Evolutionary conservation across 2,329 filamentous ascomycete genomes (phyloP).

Genomic region (Mollisia scopiformis): DNA sequence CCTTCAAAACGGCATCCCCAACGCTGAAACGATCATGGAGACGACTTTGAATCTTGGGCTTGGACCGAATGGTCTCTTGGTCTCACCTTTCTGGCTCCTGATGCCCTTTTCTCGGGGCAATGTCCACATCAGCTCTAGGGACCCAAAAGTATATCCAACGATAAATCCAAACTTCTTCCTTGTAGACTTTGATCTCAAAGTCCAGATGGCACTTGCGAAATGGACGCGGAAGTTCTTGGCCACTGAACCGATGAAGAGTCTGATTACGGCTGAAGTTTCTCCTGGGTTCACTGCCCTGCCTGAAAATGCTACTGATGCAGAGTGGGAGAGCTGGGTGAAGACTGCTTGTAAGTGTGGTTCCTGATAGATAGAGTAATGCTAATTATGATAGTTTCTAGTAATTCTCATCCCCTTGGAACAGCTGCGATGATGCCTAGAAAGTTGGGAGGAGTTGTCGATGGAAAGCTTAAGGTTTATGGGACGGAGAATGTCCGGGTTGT

Average conservation of each 20-base stretch:
- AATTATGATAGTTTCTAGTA: not conserved
- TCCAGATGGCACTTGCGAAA: conserved; percentile 41
- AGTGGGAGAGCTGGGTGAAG: not conserved
- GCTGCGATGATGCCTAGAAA: not conserved
- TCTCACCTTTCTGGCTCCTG: not conserved
- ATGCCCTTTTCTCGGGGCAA: conserved; percentile 45
- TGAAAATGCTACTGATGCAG: not conserved
- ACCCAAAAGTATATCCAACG: conserved; percentile 37
- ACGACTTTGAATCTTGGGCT: not conserved
- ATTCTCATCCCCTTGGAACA: not conserved
- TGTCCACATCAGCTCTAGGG: conserved; percentile 42
- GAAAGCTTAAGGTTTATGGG: not conserved
- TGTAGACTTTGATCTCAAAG: conserved; percentile 45
- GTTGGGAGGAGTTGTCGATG: not conserved
- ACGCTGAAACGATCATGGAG: not conserved
- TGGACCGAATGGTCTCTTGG: not conserved
- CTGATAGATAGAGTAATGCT: not conserved
- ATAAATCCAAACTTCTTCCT: conserved; percentile 47
- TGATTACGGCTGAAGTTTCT: not conserved
- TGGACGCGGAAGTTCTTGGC: conserved; percentile 26
- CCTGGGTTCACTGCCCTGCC: not conserved
- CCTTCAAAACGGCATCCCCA: not conserved
- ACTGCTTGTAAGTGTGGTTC: not conserved
- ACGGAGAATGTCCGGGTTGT: not conserved
- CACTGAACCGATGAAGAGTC: not conserved